Conservation (phyloP, 306 rosid genomes). For the Dicorynia guianensis region DNA sequence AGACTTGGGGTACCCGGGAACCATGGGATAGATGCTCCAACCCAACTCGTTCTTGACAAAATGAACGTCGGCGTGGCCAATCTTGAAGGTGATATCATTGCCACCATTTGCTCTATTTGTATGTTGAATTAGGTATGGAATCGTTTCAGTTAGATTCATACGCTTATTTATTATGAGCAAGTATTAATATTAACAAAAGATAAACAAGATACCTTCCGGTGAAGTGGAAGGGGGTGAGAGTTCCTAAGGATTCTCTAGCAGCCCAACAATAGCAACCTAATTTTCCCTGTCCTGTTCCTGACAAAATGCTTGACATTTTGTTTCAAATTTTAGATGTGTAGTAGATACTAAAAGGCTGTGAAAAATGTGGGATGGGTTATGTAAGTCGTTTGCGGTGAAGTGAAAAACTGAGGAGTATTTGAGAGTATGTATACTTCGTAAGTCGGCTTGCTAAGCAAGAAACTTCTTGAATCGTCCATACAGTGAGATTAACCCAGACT, state of each 20-base stretch:
- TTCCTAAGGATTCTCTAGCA: neutral
- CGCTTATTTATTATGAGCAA: too few species aligned
- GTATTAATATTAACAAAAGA: too few species aligned
- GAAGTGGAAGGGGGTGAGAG: neutral
- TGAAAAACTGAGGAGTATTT: too few species aligned
- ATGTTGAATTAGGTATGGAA: neutral
- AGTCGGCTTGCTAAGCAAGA: too few species aligned
- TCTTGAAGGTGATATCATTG: constrained; percentile 28
- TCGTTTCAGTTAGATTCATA: neutral
- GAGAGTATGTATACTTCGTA: too few species aligned
- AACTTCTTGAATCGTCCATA: too few species aligned
- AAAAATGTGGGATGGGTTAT: too few species aligned
- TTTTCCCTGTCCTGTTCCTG: neutral
- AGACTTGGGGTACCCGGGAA: constrained; percentile 5
- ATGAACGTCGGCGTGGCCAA: constrained; percentile 23
- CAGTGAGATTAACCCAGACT: too few species aligned
- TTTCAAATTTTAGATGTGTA: neutral
- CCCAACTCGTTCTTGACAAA: constrained; percentile 10
- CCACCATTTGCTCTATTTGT: neutral
- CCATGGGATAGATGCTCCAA: constrained; percentile 1
- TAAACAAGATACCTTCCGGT: neutral
- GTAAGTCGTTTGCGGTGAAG: too few species aligned
- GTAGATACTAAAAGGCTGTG: too few species aligned
- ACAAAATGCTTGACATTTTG: neutral
- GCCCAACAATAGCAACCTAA: neutral